phyloP scores from a whole-genome alignment of 495 filamentous ascomycete genomes.

The Penicillium crystallinum region DNA sequence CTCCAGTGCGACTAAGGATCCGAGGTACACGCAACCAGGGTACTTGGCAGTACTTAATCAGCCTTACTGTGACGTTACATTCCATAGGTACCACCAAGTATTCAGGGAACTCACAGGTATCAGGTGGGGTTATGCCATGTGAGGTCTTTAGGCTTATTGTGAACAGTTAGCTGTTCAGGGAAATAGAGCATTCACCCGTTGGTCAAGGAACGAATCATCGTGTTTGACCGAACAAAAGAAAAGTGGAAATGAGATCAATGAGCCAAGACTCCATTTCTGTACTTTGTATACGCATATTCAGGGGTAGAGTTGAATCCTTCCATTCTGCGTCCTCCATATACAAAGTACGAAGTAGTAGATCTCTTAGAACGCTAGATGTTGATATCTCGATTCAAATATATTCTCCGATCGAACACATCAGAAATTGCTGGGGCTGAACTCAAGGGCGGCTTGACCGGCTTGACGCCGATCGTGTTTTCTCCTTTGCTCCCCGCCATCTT shows the following conservation, averaged over 20 bases:
- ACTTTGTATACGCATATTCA: not conserved
- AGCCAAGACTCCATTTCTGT: too few relatives aligned
- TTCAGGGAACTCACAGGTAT: not conserved
- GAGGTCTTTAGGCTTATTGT: not conserved
- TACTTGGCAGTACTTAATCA: slow-evolving; percentile 2
- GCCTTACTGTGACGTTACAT: slow-evolving; percentile 1
- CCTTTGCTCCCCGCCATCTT: slow-evolving; percentile 24
- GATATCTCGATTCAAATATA: not conserved
- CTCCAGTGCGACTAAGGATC: not conserved
- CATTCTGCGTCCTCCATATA: not conserved
- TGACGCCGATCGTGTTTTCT: slow-evolving; percentile 16
- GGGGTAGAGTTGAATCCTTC: not conserved
- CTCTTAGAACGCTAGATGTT: not conserved
- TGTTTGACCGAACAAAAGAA: not conserved
- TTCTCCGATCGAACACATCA: not conserved
- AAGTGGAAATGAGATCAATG: not conserved
- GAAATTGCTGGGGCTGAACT: slow-evolving; percentile 17
- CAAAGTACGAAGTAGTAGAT: not conserved
- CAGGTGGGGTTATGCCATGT: slow-evolving; percentile 1
- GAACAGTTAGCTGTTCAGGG: not conserved
- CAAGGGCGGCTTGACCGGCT: not conserved
- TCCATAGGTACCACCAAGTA: slow-evolving; percentile 3
- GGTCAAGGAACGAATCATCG: not conserved
- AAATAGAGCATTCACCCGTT: too few relatives aligned
- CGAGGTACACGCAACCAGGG: slow-evolving; percentile 3